Conservation (phyloP, 306 rosid species). For the Sechiopsis laciniata region DNA sequence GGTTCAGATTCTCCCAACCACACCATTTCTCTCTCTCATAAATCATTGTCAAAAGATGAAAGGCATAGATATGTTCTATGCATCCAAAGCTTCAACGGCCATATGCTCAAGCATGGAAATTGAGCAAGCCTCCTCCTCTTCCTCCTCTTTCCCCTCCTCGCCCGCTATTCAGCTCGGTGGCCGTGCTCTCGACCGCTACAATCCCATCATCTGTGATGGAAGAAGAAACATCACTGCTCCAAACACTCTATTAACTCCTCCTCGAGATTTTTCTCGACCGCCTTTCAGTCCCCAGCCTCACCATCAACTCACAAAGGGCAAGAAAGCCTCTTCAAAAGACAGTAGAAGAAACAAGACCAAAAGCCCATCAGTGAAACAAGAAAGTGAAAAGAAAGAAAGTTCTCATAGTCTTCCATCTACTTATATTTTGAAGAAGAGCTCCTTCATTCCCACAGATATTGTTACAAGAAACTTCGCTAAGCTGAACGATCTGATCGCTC, state of each 20-base stretch:
- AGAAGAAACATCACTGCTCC: conserved; percentile 32
- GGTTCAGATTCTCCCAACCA: conserved; percentile 16
- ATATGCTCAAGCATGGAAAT: conserved; percentile 74
- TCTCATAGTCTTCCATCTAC: neutral
- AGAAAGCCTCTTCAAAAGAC: conserved; percentile 36
- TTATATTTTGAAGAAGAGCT: conserved; percentile 19
- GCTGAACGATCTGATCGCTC: conserved; percentile 2
- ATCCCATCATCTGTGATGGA: conserved; percentile 71
- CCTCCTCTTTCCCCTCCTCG: conserved; percentile 56
- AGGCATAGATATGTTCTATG: conserved; percentile 59
- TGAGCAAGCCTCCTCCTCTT: conserved; percentile 27
- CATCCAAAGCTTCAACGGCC: conserved; percentile 81
- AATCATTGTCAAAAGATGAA: conserved; percentile 18
- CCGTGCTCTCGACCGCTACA: conserved; percentile 78
- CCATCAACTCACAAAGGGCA: conserved; percentile 31
- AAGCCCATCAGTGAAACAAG: conserved; percentile 26
- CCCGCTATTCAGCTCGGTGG: conserved; percentile 64
- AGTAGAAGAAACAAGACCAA: conserved; percentile 24
- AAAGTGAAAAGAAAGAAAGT: neutral
- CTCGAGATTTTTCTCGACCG: conserved; percentile 30
- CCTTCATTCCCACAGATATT: conserved; percentile 21
- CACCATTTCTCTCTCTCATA: conserved; percentile 3
- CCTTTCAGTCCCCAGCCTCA: conserved; percentile 42
- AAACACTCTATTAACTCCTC: conserved; percentile 30
- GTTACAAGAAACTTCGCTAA: conserved; percentile 16